A percentile compares a stretch with the other conserved stretches of the same genome.
These are phyloP conservation scores for Neofusicoccum laricinum DNA, from an alignment of 2,329 filamentous ascomycete species.

Conservation along the genomic window DNA sequence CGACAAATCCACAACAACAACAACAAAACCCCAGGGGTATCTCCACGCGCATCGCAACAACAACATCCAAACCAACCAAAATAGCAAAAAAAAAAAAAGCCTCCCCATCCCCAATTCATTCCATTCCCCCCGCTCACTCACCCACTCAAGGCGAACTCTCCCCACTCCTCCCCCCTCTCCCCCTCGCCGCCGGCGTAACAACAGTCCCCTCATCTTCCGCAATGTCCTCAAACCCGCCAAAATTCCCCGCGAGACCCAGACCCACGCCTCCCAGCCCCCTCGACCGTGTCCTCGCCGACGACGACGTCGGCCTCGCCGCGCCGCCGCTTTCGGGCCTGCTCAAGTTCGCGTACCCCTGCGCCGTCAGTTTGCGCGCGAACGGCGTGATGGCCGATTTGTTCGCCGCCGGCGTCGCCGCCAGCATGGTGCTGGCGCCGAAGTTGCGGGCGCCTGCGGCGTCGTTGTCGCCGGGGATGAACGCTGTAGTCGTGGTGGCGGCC, in stretches of 20 bases:
- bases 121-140: no score
- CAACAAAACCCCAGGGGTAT: not conserved
- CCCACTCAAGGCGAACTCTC: slow-evolving; percentile 9
- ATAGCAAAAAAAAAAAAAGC: no score
- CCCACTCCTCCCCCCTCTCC: not conserved
- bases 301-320: not conserved
- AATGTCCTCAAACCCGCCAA: slow-evolving; percentile 18
- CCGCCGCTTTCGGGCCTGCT: not conserved
- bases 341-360: slow-evolving; percentile 24
- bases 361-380: slow-evolving; percentile 36
- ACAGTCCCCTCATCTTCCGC: slow-evolving; percentile 2
- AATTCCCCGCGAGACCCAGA: not conserved
- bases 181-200: not conserved
- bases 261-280: not conserved
- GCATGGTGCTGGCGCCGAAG: slow-evolving; percentile 4
- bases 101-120: no score
- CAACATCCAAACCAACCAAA: not conserved
- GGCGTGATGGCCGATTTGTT: slow-evolving; percentile 37
- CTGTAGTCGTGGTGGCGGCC: not conserved
- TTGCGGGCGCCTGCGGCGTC: no score
- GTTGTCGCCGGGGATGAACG: not conserved
- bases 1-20: not conserved
- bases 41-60: not conserved
- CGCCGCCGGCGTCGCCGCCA: slow-evolving; percentile 13
- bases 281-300: no score